These are phyloP conservation scores for Agroathelia rolfsii DNA, from an alignment of 1,284 basidiomycete genomes.

Conservation along the genomic window DNA sequence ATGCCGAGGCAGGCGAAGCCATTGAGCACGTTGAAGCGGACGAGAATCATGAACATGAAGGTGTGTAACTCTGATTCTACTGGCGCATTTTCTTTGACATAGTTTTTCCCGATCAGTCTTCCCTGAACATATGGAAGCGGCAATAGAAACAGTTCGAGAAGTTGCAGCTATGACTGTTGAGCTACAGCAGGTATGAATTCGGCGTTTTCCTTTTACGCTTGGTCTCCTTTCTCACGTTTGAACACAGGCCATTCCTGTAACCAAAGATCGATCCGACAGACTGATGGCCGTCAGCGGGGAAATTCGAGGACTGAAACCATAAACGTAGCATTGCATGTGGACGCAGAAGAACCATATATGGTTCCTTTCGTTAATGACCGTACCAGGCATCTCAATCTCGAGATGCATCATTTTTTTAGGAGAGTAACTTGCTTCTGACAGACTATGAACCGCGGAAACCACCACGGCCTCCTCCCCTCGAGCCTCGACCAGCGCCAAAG, in stretches of 20 bases:
- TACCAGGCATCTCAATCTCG: too few relatives aligned
- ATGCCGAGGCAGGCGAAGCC: constrained; percentile 20
- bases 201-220: constrained; percentile 1
- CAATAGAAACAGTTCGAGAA: too few relatives aligned
- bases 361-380: too few relatives aligned
- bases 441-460: constrained; percentile 38
- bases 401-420: too few relatives aligned
- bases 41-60: constrained; percentile 10
- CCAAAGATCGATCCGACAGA: constrained; percentile 32
- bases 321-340: constrained; percentile 9
- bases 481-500: constrained; percentile 30
- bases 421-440: too few relatives aligned
- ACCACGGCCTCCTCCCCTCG: constrained; percentile 26
- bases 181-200: constrained; percentile 36
- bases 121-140: too few relatives aligned
- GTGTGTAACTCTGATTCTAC: too few relatives aligned
- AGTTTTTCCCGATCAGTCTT: too few relatives aligned
- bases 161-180: constrained; percentile 33
- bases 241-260: constrained; percentile 32
- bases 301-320: constrained; percentile 36
- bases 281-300: constrained; percentile 32
- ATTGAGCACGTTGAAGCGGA: constrained; percentile 15
- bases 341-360: background rate
- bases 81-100: too few relatives aligned
- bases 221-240: background rate